Evolutionary conservation across 495 filamentous ascomycete species (phyloP), one percentile per base, ranked within the genome.

Genomic region (Amphirosellinia nigrospora): DNA sequence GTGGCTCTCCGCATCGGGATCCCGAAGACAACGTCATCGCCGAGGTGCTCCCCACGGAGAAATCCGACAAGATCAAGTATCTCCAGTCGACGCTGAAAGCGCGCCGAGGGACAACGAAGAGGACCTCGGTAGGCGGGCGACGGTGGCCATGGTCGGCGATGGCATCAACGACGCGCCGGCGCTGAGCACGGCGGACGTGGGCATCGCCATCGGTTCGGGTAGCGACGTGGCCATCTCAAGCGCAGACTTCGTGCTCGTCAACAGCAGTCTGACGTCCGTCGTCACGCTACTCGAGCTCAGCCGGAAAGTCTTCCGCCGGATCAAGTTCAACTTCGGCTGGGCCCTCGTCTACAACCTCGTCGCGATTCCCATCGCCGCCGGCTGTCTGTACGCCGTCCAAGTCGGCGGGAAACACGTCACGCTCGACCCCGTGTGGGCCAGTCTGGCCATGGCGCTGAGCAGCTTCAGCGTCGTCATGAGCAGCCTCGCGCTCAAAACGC

Each of bases 111-210:
- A 38, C 8, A 41, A 82, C 16, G n/a, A 41, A 16, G 64, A 83
- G 38, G 66, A 81, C 11, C 61, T 74, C 0, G 74, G 72, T 1
- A 75, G 77, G 11, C 83, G 81, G 11, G 79, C 82, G 4, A 79
- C 79, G 36, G 74, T 86, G 2, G 83, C 83, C 70, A 86, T 86
- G 83, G 83, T 95, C 3, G 94, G 94, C 26, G 94, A 97, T 75
- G 94, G 94, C 64, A 91, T 96, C 78, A 97, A 97, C 78, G 94
- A 97, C 77, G 88, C 92, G 4, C 93, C 94, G 2, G 93, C 94
- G 16, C 86, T 97, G 36, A 87, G 91, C 7, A 86, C 86, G 23
- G 92, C 94, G 26, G 92, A 96, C 74, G 90, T 97, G 0, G 93
- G 92, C 61, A 90, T 97, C 61, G 92, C 94, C 21, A 90, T 97